These are phyloP conservation scores for Mycena belliarum DNA, from an alignment of 768 basidiomycete species.

Conservation along the genomic window DNA sequence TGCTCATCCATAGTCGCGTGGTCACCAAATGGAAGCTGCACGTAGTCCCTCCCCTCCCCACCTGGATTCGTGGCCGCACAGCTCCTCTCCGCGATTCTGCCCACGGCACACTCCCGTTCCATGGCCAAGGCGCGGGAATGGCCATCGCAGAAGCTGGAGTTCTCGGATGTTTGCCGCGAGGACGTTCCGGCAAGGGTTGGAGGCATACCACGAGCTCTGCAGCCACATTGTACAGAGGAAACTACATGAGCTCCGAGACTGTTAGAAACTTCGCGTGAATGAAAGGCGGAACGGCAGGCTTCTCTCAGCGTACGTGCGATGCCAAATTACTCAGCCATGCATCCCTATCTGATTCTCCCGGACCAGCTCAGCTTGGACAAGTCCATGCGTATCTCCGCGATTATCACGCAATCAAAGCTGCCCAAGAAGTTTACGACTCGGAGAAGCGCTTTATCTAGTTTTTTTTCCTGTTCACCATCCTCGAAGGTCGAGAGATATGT, in stretches of 20 bases:
- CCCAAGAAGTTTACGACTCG: constrained; percentile 6
- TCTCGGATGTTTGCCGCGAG: background rate
- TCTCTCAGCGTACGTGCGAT: too few species aligned
- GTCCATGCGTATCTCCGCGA: background rate
- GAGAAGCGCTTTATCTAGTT: too few species aligned
- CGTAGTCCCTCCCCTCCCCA: background rate
- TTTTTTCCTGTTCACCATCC: too few species aligned
- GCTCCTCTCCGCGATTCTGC: constrained; percentile 10
- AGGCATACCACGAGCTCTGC: constrained; percentile 2
- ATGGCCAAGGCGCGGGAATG: constrained; percentile 10
- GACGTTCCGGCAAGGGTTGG: constrained; percentile 1
- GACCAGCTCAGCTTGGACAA: constrained; percentile 5
- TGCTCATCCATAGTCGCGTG: background rate
- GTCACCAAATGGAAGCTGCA: constrained; percentile 3
- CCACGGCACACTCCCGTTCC: constrained; percentile 2
- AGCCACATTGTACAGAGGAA: constrained; percentile 4
- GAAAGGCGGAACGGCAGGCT: background rate
- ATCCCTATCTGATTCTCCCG: background rate
- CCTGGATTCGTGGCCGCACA: constrained; percentile 3
- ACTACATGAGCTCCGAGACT: background rate
- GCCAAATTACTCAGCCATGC: too few species aligned
- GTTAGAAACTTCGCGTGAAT: background rate
- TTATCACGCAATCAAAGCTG: constrained; percentile 3
- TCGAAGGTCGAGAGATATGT: too few species aligned
- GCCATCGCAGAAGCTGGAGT: constrained; percentile 8